Conservation (phyloP, 495 filamentous ascomycete genomes). For the Pseudoneurospora amorphoporcata region DNA sequence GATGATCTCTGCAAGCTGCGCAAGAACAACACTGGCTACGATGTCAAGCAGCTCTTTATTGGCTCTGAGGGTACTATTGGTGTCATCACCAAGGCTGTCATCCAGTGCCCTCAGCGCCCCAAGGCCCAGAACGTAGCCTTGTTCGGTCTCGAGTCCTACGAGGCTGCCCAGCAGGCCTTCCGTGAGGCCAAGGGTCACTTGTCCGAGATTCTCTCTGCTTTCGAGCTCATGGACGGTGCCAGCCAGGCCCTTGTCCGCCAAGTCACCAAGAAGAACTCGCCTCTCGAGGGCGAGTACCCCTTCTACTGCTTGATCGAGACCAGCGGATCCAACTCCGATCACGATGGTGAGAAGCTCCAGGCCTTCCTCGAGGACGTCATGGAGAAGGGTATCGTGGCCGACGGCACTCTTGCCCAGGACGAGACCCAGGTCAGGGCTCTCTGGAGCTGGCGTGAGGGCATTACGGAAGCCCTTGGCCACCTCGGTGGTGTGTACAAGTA, state of each 20-base stretch:
- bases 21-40: slow-evolving; percentile 97
- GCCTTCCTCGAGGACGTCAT: slow-evolving; percentile 84
- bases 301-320: slow-evolving; percentile 98
- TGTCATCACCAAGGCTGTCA: slow-evolving; percentile 80
- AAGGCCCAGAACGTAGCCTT: slow-evolving; percentile 83
- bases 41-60: slow-evolving; percentile 96
- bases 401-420: slow-evolving; percentile 84
- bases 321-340: slow-evolving; percentile 84
- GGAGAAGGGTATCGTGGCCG: slow-evolving; percentile 68
- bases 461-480: slow-evolving; percentile 78
- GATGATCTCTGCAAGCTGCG: slow-evolving; percentile 77
- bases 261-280: slow-evolving; percentile 65
- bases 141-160: slow-evolving; percentile 77
- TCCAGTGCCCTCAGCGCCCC: slow-evolving; percentile 77
- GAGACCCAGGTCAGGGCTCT: slow-evolving; percentile 78
- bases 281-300: slow-evolving; percentile 70
- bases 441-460: slow-evolving; percentile 90
- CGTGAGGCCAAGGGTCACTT: slow-evolving; percentile 79
- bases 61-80: slow-evolving; percentile 91
- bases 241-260: slow-evolving; percentile 64
- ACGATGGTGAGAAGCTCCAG: slow-evolving; percentile 80
- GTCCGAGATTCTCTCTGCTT: slow-evolving; percentile 90
- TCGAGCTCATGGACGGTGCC: slow-evolving; percentile 88
- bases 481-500: slow-evolving; percentile 98
- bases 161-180: slow-evolving; percentile 74